Percentiles rank a stretch among this genome's conserved stretches.
Evolutionary conservation across 2,329 filamentous ascomycete species (phyloP).

Genomic region (Blastomyces emzantsi): DNA sequence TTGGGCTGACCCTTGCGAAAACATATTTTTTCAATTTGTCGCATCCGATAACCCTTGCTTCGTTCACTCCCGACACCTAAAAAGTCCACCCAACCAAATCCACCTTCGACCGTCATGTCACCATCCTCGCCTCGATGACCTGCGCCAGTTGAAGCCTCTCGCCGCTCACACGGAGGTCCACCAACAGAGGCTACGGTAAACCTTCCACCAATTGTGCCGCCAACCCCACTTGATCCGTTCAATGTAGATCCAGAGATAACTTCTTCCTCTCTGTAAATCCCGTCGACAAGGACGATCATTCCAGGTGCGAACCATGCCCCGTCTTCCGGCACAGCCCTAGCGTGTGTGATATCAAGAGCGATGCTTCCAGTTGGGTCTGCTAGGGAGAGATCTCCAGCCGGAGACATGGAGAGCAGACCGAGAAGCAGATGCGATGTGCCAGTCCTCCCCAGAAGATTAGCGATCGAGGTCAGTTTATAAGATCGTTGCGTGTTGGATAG

Average conservation of each 20-base stretch:
- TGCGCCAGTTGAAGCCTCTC: conserved; percentile 68
- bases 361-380: conserved; percentile 86
- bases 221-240: conserved; percentile 70
- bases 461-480: conserved; percentile 83
- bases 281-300: conserved; percentile 92
- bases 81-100: conserved; percentile 97
- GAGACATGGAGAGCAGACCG: conserved; percentile 69
- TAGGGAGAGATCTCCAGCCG: conserved; percentile 71
- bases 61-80: conserved; percentile 84
- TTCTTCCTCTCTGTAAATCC: conserved; percentile 86
- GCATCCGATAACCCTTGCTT: conserved; percentile 73
- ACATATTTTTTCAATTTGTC: conserved; percentile 62
- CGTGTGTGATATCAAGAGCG: conserved; percentile 69
- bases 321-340: conserved; percentile 71
- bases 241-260: conserved; percentile 56
- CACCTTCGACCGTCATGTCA: conserved; percentile 40
- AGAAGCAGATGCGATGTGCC: conserved; percentile 79
- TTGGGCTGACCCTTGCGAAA: conserved; percentile 36
- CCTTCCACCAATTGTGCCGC: conserved; percentile 81
- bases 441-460: conserved; percentile 65
- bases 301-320: conserved; percentile 90
- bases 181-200: conserved; percentile 88
- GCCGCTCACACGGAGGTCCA: conserved; percentile 81
- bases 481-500: conserved; percentile 44
- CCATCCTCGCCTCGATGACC: conserved; percentile 38